phyloP scores from a whole-genome alignment of 805 yeast genomes.

The Kregervanrija fluxuum region DNA sequence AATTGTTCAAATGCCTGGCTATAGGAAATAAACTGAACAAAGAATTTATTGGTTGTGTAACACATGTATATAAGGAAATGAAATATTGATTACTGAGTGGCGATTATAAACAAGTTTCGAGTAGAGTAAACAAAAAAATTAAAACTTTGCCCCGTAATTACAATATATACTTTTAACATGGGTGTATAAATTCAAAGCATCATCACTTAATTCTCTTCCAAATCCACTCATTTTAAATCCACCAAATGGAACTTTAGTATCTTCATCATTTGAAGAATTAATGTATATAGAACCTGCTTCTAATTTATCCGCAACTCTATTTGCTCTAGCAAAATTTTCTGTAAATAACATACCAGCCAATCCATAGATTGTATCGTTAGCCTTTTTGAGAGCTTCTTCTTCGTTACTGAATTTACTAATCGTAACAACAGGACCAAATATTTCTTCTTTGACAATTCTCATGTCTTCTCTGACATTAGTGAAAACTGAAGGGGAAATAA shows the following conservation, averaged over 20 bases:
- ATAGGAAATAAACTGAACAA: constrained; percentile 11
- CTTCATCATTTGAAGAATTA: constrained; percentile 62
- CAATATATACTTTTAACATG: constrained; percentile 65
- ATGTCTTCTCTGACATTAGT: constrained; percentile 59
- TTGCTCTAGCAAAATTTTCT: constrained; percentile 56
- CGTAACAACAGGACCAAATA: constrained; percentile 81
- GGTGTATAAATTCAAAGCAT: constrained; percentile 63
- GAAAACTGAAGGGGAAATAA: constrained; percentile 69
- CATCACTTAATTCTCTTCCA: constrained; percentile 76
- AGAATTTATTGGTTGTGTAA: not conserved
- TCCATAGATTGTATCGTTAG: constrained; percentile 72
- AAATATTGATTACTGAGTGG: too few species aligned
- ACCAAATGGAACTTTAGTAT: constrained; percentile 67
- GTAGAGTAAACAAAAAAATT: not conserved
- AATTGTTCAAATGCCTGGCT: constrained; percentile 23
- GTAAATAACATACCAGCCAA: constrained; percentile 81
- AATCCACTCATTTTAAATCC: constrained; percentile 75
- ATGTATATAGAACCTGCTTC: constrained; percentile 67
- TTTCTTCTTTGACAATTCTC: constrained; percentile 70
- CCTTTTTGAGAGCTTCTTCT: constrained; percentile 60
- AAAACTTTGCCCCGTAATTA: constrained; percentile 36
- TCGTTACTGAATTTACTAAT: constrained; percentile 58
- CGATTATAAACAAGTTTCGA: too few species aligned
- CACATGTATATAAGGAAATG: too few species aligned
- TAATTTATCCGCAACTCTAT: constrained; percentile 36